phyloP scores from a whole-genome alignment of 2,329 filamentous ascomycete species.

The Hawksworthiomyces lignivorus region DNA sequence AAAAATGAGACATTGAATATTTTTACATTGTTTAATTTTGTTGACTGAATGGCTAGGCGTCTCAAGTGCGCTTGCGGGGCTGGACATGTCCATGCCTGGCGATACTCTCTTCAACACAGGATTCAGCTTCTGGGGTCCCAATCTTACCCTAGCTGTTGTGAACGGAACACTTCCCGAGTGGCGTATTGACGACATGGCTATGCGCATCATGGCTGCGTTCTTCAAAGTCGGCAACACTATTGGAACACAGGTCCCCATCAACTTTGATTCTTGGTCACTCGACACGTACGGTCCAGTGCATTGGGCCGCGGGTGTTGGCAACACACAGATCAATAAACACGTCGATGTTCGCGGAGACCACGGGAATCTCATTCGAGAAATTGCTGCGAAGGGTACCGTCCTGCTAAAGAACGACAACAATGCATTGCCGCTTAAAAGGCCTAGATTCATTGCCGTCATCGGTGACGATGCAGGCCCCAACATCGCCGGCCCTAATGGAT shows the following conservation, averaged over 20 bases:
- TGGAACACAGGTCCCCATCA: conserved; percentile 48
- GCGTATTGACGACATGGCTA: conserved; percentile 85
- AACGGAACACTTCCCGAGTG: conserved; percentile 86
- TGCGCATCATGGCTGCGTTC: conserved; percentile 67
- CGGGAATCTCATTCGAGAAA: conserved; percentile 61
- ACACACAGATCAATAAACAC: conserved; percentile 65
- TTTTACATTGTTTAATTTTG: conserved; percentile 23
- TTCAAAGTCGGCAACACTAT: conserved; percentile 57
- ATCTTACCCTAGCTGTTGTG: conserved; percentile 77
- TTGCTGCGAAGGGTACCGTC: conserved; percentile 74
- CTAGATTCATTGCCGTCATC: conserved; percentile 68
- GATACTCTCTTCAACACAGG: conserved; percentile 72
- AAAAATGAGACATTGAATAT: conserved; percentile 21
- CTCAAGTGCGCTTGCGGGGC: conserved; percentile 58
- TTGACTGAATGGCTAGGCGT: conserved; percentile 39
- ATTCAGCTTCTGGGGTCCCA: conserved; percentile 67
- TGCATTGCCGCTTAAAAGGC: conserved; percentile 67
- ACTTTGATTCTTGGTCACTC: conserved; percentile 81
- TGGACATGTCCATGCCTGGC: conserved; percentile 83
- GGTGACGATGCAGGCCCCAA: conserved; percentile 79
- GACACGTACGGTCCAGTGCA: conserved; percentile 69
- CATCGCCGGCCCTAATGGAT: conserved; percentile 69
- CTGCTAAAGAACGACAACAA: conserved; percentile 79
- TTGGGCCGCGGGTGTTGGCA: conserved; percentile 46
- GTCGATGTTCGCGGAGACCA: conserved; percentile 79